Conservation (phyloP, 805 yeast genomes). For the Ogataea corticis region DNA sequence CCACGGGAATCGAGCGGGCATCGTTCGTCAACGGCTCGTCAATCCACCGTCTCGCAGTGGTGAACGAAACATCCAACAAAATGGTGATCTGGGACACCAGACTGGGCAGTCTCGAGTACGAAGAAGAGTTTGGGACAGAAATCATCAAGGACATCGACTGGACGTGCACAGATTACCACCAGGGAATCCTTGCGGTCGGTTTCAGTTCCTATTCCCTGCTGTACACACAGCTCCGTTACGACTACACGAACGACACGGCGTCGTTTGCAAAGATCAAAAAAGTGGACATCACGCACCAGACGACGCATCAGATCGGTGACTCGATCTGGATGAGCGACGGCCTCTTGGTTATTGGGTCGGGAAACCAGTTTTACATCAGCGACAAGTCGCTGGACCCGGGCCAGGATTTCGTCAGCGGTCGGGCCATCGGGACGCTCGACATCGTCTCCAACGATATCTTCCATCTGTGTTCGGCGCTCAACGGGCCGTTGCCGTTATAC, state of each 20-base stretch:
- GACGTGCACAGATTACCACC: slow-evolving; percentile 69
- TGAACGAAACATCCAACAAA: slow-evolving; percentile 50
- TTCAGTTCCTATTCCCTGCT: slow-evolving; percentile 61
- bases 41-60: slow-evolving; percentile 71
- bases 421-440: slow-evolving; percentile 58
- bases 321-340: slow-evolving; percentile 85
- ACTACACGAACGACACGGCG: slow-evolving; percentile 79
- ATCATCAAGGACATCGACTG: slow-evolving; percentile 77
- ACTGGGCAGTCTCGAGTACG: slow-evolving; percentile 65
- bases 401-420: slow-evolving; percentile 49
- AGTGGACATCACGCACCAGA: slow-evolving; percentile 67
- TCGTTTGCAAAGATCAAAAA: slow-evolving; percentile 75
- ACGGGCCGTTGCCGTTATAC: slow-evolving; percentile 87
- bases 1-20: slow-evolving; percentile 56
- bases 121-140: slow-evolving; percentile 40
- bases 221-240: slow-evolving; percentile 83
- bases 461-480: slow-evolving; percentile 71
- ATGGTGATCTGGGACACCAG: slow-evolving; percentile 81
- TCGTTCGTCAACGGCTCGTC: slow-evolving; percentile 71
- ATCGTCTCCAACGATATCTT: slow-evolving; percentile 58
- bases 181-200: slow-evolving; percentile 79
- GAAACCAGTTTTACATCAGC: slow-evolving; percentile 84
- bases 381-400: slow-evolving; percentile 62
- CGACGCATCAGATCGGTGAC: slow-evolving; percentile 84
- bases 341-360: slow-evolving; percentile 78